A percentile compares a stretch with the other conserved stretches of the same genome.
These are phyloP conservation scores for Eustoma russellianum DNA, from an alignment of 257 asterid species.

Conservation along the genomic window DNA sequence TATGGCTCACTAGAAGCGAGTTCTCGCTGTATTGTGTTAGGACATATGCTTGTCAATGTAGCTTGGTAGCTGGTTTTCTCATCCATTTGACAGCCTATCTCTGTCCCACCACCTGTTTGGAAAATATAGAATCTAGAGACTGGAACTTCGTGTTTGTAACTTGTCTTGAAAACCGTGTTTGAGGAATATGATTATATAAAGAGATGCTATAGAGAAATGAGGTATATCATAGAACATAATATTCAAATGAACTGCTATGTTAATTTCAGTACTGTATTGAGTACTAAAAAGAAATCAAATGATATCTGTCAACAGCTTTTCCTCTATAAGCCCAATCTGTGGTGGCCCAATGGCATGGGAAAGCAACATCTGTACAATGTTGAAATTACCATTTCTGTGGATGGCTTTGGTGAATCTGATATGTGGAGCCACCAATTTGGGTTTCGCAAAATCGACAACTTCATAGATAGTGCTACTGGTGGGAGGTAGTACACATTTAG, in stretches of 20 bases:
- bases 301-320: constrained; percentile 43
- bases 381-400: constrained; percentile 61
- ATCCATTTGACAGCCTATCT: no score
- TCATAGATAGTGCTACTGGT: constrained; percentile 69
- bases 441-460: constrained; percentile 81
- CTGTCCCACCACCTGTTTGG: no score
- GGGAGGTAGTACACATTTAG: constrained; percentile 55
- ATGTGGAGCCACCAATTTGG: constrained; percentile 78
- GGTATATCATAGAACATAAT: not conserved
- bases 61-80: no score
- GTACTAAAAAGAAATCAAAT: constrained; percentile 7
- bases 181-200: not conserved
- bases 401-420: constrained; percentile 80
- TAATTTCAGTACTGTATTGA: not conserved
- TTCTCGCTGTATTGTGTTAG: no score
- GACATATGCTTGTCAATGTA: no score
- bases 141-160: no score
- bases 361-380: constrained; percentile 78
- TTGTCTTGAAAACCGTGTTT: no score
- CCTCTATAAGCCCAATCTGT: constrained; percentile 78
- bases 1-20: no score
- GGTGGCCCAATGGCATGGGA: constrained; percentile 99
- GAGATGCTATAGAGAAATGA: not conserved
- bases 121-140: no score
- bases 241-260: not conserved